Evolutionary conservation across 306 rosid genomes (phyloP), one percentile per base, ranked within the genome.

Genomic region (Oemleria cerasiformis): DNA sequence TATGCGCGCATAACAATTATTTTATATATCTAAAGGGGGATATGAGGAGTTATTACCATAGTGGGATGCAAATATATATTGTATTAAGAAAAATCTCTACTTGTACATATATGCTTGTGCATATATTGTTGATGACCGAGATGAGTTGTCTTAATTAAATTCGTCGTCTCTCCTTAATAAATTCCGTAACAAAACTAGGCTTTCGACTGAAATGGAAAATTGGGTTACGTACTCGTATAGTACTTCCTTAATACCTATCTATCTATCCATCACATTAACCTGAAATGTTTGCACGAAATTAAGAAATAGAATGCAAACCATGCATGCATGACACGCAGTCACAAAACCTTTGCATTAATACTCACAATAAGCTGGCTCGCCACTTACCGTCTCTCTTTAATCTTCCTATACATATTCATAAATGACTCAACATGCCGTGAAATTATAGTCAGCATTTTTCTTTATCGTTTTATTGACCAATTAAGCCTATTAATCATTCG

Each of bases 341-440:
- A 68, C 38, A 20, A 51, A 51, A 67, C 23, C 3, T 6, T 47
- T 48, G 19, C 21, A 67, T 17, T 41, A 53, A 30, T 30, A 70
- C 53, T 41, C 53, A 8, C 0, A 57, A 9, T 55, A 70, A 70
- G 54, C 53, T 55, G 53, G 64, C 41, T 51, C 12, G 36, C 3
- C 36, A 30, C 4, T 30, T 4, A 4, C 36, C 36, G 40, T 5
- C 14, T 69, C 51, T 41, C 6, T 2, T 9, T 56, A n/a, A 23
- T 23, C 11, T 45, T 56, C 10, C 62, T 25, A 12, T 3, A 2
- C 36, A 3, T 45, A 12, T 45, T 16, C 38, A 36, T 7, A n/a
- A 34, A 19, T 69, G 63, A 54, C 53, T 54, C 73, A 1, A 20
- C 23, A 21, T 20, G 50, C 41, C 54, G 54, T 53, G 58, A 69